Percentiles rank a stretch among this genome's conserved stretches.
Evolutionary conservation across 129 eudicot species (phyloP).

Genomic region (Heracleum sosnowskyi): DNA sequence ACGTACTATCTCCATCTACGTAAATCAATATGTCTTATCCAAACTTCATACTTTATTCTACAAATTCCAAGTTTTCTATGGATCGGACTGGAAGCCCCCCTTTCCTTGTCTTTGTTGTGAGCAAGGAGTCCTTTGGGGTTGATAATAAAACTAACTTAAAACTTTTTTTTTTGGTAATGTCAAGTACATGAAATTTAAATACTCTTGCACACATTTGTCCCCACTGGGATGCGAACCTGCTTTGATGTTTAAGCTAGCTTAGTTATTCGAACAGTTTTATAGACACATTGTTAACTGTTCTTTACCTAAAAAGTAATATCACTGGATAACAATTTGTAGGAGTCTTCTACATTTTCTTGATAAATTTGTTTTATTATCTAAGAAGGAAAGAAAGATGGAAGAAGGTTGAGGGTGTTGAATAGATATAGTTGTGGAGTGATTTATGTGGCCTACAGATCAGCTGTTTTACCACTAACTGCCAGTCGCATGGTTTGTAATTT

Average conservation of each 20-base stretch:
- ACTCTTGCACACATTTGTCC: background rate
- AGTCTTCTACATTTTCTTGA: background rate
- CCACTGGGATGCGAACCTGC: background rate
- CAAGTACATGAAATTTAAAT: background rate
- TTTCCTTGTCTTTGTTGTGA: background rate
- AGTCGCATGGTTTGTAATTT: background rate
- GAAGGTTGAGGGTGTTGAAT: background rate
- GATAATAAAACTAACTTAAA: background rate
- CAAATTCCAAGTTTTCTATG: background rate
- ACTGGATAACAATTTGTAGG: background rate
- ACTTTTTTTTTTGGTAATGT: too few species aligned
- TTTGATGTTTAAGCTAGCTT: background rate
- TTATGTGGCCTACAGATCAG: background rate
- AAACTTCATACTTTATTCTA: background rate
- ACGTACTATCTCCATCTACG: background rate
- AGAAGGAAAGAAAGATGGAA: background rate
- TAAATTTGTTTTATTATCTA: background rate
- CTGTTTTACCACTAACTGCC: background rate
- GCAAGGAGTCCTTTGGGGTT: background rate
- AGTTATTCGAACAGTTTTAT: background rate
- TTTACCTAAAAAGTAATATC: background rate
- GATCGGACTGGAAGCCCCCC: background rate
- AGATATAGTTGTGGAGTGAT: background rate
- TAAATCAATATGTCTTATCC: background rate
- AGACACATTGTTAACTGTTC: background rate